Percentiles rank a stretch among this genome's conserved stretches.
These are phyloP conservation scores for Chaetothyriales sp. DNA, from an alignment of 2,329 filamentous ascomycete species.

Conservation along the genomic window DNA sequence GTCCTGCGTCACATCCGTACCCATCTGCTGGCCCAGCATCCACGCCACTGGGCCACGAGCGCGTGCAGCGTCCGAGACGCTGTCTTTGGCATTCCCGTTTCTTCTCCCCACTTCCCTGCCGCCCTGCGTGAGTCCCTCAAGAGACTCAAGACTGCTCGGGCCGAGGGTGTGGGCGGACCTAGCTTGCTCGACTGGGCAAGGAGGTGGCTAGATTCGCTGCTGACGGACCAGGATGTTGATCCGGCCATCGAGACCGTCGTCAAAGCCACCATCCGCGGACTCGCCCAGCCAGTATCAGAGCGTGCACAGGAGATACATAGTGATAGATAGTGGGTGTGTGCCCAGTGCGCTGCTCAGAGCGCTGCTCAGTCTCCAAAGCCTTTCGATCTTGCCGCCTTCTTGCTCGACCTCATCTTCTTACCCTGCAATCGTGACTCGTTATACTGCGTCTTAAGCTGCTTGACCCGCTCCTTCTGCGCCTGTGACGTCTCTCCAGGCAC, in stretches of 20 bases:
- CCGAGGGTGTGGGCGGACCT: slow-evolving; percentile 19
- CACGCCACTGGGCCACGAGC: slow-evolving; percentile 49
- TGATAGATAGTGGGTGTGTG: neutral
- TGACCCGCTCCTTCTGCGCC: slow-evolving; percentile 42
- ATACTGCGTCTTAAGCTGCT: slow-evolving; percentile 41
- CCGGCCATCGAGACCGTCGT: slow-evolving; percentile 41
- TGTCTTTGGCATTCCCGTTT: slow-evolving; percentile 49
- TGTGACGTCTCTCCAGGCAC: slow-evolving; percentile 49
- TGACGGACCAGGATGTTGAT: slow-evolving; percentile 33
- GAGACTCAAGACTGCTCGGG: slow-evolving; percentile 42
- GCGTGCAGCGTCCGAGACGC: slow-evolving; percentile 60
- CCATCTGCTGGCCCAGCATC: slow-evolving; percentile 47
- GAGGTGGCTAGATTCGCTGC: slow-evolving; percentile 35
- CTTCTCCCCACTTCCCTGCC: slow-evolving; percentile 57
- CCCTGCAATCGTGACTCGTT: slow-evolving; percentile 43
- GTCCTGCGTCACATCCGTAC: slow-evolving; percentile 61
- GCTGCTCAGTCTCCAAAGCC: slow-evolving; percentile 9
- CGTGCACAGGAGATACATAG: neutral
- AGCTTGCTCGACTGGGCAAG: slow-evolving; percentile 35
- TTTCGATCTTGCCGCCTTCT: slow-evolving; percentile 36
- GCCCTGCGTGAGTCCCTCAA: slow-evolving; percentile 54
- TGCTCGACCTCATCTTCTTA: slow-evolving; percentile 49
- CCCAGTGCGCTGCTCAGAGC: neutral
- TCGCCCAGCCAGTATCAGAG: neutral
- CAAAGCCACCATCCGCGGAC: neutral